Conservation (phyloP, 306 rosid species). For the Quercus rubra region DNA sequence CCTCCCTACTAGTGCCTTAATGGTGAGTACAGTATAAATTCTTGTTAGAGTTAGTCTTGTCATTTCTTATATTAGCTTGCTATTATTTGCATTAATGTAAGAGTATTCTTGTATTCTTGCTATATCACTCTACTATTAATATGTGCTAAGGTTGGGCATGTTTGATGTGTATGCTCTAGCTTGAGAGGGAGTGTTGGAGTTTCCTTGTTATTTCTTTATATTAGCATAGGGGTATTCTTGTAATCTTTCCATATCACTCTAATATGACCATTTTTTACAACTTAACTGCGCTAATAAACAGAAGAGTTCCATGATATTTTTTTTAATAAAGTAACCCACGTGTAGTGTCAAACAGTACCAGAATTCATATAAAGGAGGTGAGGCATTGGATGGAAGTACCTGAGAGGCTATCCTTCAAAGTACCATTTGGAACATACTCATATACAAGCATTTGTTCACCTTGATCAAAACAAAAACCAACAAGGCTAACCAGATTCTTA, state of each 20-base stretch:
- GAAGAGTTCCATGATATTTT: not conserved
- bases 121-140: too few species aligned
- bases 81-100: too few species aligned
- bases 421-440: conserved; percentile 46
- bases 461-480: conserved; percentile 52
- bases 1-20: not conserved
- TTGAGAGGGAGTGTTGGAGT: too few species aligned
- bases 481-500: conserved; percentile 47
- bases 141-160: too few species aligned
- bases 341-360: not conserved
- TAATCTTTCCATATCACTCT: too few species aligned
- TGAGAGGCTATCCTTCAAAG: conserved; percentile 34
- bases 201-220: too few species aligned
- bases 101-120: too few species aligned
- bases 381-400: conserved; percentile 23
- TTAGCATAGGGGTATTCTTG: too few species aligned
- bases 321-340: not conserved
- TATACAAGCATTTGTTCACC: conserved; percentile 59
- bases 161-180: too few species aligned
- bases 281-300: not conserved
- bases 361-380: not conserved
- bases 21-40: not conserved
- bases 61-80: too few species aligned
- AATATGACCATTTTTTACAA: too few species aligned
- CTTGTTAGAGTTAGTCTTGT: too few species aligned